These are phyloP conservation scores for Citrus inodora DNA, from an alignment of 345 rosid species.

Conservation along the genomic window DNA sequence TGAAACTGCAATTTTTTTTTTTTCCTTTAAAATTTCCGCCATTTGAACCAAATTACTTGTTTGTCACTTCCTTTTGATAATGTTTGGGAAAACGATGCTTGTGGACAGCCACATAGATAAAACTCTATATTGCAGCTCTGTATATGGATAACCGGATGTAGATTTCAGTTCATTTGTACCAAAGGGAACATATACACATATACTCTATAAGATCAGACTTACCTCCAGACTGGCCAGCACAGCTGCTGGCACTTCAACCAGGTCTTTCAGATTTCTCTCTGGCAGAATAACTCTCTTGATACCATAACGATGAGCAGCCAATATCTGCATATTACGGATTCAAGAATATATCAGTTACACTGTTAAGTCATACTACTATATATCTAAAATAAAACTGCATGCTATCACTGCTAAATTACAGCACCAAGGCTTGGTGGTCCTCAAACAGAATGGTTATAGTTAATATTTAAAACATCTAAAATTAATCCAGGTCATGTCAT, in stretches of 20 bases:
- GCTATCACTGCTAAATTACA: background rate
- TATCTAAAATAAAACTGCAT: background rate
- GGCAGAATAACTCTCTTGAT: slow-evolving; percentile 95
- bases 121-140: background rate
- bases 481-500: background rate
- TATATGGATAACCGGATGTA: background rate
- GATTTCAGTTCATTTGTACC: background rate
- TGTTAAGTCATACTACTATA: background rate
- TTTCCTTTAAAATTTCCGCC: background rate
- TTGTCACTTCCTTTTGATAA: too few species aligned
- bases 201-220: slow-evolving; percentile 15
- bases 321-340: slow-evolving; percentile 49
- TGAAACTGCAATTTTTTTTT: background rate
- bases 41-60: background rate
- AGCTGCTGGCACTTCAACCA: slow-evolving; percentile 87
- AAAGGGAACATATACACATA: background rate
- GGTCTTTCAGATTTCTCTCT: slow-evolving; percentile 89
- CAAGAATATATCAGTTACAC: background rate
- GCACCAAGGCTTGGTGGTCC: background rate
- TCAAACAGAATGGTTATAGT: background rate
- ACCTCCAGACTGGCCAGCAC: slow-evolving; percentile 89
- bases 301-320: slow-evolving; percentile 93
- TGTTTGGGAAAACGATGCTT: background rate
- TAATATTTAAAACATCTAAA: background rate
- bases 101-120: background rate